Base-by-base conservation (phyloP, 176 grass and related monocot species). In the Leersia perrieri region DNA sequence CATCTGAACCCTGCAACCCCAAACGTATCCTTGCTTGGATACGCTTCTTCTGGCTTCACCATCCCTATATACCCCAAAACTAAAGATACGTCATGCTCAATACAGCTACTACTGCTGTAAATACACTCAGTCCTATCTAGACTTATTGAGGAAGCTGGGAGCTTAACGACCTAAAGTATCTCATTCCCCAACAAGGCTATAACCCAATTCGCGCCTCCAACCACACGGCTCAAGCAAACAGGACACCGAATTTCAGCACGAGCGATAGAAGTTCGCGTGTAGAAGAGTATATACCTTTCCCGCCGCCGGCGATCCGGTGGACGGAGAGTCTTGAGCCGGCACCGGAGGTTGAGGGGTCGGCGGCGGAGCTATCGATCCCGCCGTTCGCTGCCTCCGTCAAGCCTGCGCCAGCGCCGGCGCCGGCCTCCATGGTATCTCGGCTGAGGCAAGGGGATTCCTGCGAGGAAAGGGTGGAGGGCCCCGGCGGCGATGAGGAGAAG, bases 291-390 rank as follows among this genome's bases (percentile, higher is more conserved):
- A 31, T 70, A 95, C 96, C 92, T 87, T 88, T 84, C 47, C 93
- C 96, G 30, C 92, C 90, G 49, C 96, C 93, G 70, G 91, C 87
- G 44, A 99, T 95, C 80, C 93, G 90, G 60, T 91, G 90, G 20
- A 95, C 86, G 22, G 96, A 84, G 72, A 93, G 73, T 2, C 73
- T 82, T 65, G 40, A 82, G 23, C 53, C 83, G 36, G 76, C 40
- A 57, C 18, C 80, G 63, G 89, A 93, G 89, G 74, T 85, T 73
- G 87, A 99, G 79, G 88, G 82, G 27, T 93, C 89, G 9, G 75
- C 89, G 12, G 75, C 66, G 51, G 79, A 36, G 16, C 31, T 75
- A 70, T 87, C 89, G 68, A 90, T 89, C 73, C 85, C 88, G 63
- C 75, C 81, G 82, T 73, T 83, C 31, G 87, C 57, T 23, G 85